These are phyloP conservation scores for Ophiostoma tasmaniense DNA, from an alignment of 2,329 filamentous ascomycete species.

Conservation along the genomic window DNA sequence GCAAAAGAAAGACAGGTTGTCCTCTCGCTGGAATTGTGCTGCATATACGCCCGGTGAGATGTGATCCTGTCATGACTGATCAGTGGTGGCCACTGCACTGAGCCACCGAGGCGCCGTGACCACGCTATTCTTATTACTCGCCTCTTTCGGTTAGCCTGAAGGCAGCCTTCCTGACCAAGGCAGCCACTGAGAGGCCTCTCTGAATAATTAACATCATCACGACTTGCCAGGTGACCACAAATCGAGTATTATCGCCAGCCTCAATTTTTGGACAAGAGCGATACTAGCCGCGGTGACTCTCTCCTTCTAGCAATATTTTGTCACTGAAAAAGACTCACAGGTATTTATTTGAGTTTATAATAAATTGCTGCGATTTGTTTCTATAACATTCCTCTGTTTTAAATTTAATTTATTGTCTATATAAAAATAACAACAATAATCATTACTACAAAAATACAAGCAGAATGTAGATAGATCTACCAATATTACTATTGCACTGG, in stretches of 20 bases:
- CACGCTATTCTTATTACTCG: background rate
- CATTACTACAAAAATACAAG: too few species aligned
- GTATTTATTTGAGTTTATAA: too few species aligned
- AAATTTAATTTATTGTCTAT: too few species aligned
- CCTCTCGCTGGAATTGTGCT: background rate
- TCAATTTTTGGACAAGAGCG: background rate
- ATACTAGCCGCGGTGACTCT: background rate
- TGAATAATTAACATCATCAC: background rate
- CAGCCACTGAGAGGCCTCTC: constrained; percentile 6
- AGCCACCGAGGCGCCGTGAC: background rate
- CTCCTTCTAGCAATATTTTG: background rate
- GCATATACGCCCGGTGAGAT: background rate
- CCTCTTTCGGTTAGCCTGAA: background rate
- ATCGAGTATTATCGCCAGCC: background rate
- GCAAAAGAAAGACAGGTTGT: background rate
- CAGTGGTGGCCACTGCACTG: background rate
- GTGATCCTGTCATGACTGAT: background rate
- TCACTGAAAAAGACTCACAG: too few species aligned
- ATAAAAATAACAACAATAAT: too few species aligned
- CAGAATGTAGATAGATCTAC: too few species aligned
- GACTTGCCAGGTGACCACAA: background rate
- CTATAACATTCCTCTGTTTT: too few species aligned
- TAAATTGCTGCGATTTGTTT: too few species aligned
- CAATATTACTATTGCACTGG: too few species aligned
- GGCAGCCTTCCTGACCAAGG: background rate